Evolutionary conservation across 164 flowering plant genomes (phyloP).

Genomic region (Amborella trichopoda): DNA sequence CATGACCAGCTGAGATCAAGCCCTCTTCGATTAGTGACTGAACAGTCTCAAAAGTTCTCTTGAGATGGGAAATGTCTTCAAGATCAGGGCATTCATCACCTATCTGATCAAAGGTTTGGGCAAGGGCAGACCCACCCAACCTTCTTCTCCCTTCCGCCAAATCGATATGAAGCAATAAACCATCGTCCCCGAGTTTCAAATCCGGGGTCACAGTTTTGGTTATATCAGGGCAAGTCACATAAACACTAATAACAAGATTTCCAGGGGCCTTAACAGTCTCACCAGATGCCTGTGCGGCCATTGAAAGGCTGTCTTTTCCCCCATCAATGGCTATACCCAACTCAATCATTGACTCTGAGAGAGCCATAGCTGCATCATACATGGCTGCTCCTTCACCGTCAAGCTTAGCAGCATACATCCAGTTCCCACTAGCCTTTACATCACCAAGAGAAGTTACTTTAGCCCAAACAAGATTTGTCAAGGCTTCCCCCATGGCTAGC

Average conservation of each 20-base stretch:
- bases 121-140: slow-evolving; percentile 94
- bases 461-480: slow-evolving; percentile 98
- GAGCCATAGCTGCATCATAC: slow-evolving; percentile 91
- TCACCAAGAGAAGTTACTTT: slow-evolving; percentile 74
- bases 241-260: slow-evolving; percentile 78
- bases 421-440: slow-evolving; percentile 95
- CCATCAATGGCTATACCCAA: slow-evolving; percentile 97
- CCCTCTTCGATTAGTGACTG: slow-evolving; percentile 55
- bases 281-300: slow-evolving; percentile 74
- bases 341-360: slow-evolving; percentile 79
- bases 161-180: slow-evolving; percentile 77
- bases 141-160: slow-evolving; percentile 74
- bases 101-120: slow-evolving; percentile 79
- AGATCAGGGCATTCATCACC: slow-evolving; percentile 84
- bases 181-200: slow-evolving; percentile 71
- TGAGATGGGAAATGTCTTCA: slow-evolving; percentile 75
- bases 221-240: slow-evolving; percentile 89
- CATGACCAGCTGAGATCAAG: slow-evolving; percentile 87
- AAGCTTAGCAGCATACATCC: slow-evolving; percentile 99
- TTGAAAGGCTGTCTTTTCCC: slow-evolving; percentile 96
- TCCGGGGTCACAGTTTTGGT: slow-evolving; percentile 92
- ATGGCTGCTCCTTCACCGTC: slow-evolving; percentile 94
- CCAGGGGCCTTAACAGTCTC: slow-evolving; percentile 97
- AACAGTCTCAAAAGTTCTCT: slow-evolving; percentile 51
- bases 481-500: slow-evolving; percentile 87